Percentiles rank a stretch among this genome's conserved stretches.
Conservation (phyloP, 108 stramenopile species). For the Nannochloropsis oceanica region DNA sequence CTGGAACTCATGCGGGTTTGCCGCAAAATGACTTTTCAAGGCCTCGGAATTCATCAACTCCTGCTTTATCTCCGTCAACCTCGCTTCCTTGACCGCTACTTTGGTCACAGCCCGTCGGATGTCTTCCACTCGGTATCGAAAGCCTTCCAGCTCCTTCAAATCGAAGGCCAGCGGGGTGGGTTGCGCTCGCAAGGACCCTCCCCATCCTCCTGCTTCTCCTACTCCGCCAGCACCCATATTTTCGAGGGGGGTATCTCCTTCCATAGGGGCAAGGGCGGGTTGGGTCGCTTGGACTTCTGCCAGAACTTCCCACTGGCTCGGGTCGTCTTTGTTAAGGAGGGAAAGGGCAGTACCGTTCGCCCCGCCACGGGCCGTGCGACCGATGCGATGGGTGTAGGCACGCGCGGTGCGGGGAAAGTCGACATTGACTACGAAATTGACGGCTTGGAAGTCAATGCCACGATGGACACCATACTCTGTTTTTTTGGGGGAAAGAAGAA, state of each 20-base stretch:
- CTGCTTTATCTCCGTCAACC: slow-evolving; percentile 72
- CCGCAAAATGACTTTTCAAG: slow-evolving; percentile 78
- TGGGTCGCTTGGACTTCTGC: slow-evolving; percentile 32
- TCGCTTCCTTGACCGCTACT: slow-evolving; percentile 64
- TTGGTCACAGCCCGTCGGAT: slow-evolving; percentile 70
- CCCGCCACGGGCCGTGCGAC: slow-evolving; percentile 88
- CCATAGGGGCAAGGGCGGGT: not conserved
- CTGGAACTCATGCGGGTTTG: slow-evolving; percentile 63
- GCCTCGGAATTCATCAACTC: slow-evolving; percentile 85
- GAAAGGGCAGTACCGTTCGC: slow-evolving; percentile 82
- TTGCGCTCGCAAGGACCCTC: slow-evolving; percentile 38
- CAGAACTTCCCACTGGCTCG: slow-evolving; percentile 35
- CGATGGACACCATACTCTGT: slow-evolving; percentile 75
- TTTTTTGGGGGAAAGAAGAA: not conserved
- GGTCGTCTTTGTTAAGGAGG: slow-evolving; percentile 43
- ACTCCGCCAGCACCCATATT: not conserved
- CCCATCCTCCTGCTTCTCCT: not conserved
- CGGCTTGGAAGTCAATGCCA: slow-evolving; percentile 86
- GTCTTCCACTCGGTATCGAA: slow-evolving; percentile 93
- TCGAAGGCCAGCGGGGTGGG: slow-evolving; percentile 88
- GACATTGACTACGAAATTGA: slow-evolving; percentile 80
- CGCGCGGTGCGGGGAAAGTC: slow-evolving; percentile 71
- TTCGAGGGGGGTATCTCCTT: not conserved
- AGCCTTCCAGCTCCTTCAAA: slow-evolving; percentile 77
- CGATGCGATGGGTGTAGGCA: slow-evolving; percentile 93